Base-by-base conservation (phyloP, 1,284 basidiomycete species). In the Stereum hirsutum region DNA sequence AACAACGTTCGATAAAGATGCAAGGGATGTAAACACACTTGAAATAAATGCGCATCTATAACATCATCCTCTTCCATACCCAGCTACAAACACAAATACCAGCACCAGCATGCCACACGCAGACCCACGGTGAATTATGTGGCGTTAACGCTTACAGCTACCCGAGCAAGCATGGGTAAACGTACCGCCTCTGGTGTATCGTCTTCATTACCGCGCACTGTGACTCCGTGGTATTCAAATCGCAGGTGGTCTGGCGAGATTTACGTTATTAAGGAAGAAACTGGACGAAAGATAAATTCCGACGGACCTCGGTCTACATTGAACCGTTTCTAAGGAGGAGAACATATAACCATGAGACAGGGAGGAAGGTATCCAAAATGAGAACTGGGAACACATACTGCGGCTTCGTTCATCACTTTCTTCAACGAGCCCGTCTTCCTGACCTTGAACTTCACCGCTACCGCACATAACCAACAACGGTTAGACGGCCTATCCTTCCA, bases 121-220 rank as follows among this genome's bases (percentile, higher is more conserved):
- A 28, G 15, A 11, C n/a, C 10, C 26, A 31, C 17, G 27, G 2
- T 21, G n/a, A 11, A 28, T 26, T 26, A 26, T n/a, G 24, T n/a
- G n/a, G n/a, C n/a, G n/a, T n/a, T n/a, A n/a, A n/a, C 8, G 7
- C 25, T 5, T 8, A 17, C 10, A 25, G 6, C 15, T 14, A 35
- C 4, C 7, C 6, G 15, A 6, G 15, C 6, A 23, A 15, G n/a
- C 8, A 19, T 8, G 26, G 0, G 6, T 12, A 23, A 2, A 42
- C 36, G 27, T 26, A 44, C 43, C 21, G 25, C 32, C 12, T 44
- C 43, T 10, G 43, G 43, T 15, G 43, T 44, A 6, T 44, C 43
- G 31, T 44, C 43, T 19, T 44, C 43, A 11, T 33, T 38, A 6
- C 23, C 23, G 19, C 37, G 43, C n/a, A 44, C 14, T 12, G 34